A percentile compares a stretch with the other conserved stretches of the same genome.
Evolutionary conservation across 2,329 filamentous ascomycete genomes (phyloP).

Genomic region (Hymenoscyphus occultus): DNA sequence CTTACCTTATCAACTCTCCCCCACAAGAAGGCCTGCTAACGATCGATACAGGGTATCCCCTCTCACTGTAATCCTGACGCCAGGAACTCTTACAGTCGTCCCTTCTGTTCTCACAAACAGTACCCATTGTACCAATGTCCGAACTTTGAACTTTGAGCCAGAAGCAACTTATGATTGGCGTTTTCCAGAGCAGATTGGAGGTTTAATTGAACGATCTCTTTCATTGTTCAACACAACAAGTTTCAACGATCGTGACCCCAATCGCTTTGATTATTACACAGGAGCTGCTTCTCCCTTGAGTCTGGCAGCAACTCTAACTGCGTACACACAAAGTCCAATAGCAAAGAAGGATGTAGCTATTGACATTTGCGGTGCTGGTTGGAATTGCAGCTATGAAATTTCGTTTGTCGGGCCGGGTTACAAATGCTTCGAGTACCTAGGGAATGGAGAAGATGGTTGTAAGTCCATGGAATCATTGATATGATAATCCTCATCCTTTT

Average conservation of each 20-base stretch:
- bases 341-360: background rate
- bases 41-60: constrained; percentile 4
- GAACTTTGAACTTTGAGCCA: constrained; percentile 10
- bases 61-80: constrained; percentile 9
- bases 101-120: background rate
- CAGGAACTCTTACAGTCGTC: constrained; percentile 9
- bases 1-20: background rate
- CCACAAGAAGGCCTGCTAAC: background rate
- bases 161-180: constrained; percentile 10
- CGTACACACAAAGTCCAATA: constrained; percentile 7
- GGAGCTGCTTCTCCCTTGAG: background rate
- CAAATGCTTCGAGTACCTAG: constrained; percentile 7
- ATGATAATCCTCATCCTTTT: background rate
- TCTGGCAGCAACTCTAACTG: background rate
- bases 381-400: constrained; percentile 13
- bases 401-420: constrained; percentile 10
- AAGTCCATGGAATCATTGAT: background rate
- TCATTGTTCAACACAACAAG: constrained; percentile 8
- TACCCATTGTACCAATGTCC: constrained; percentile 5
- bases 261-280: constrained; percentile 10
- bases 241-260: background rate
- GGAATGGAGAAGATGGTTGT: background rate
- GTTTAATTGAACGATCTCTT: background rate
- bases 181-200: background rate
- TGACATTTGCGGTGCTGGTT: constrained; percentile 8